Percentiles rank a stretch among this genome's conserved stretches.
Conservation (phyloP, 441 rosid species). For the Biscutella laevigata region DNA sequence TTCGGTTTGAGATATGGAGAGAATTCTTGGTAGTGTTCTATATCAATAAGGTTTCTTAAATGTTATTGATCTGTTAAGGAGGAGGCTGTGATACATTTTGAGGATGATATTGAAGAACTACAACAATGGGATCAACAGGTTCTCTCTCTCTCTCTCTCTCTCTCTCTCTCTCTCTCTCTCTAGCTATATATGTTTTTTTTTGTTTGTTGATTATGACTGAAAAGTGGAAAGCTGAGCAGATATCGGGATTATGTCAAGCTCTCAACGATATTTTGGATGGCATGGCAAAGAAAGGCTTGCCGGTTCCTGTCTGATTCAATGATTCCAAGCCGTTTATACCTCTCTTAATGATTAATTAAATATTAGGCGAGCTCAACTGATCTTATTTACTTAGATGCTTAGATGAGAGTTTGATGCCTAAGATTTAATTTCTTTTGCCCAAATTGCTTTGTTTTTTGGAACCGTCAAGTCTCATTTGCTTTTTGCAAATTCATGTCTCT, state of each 20-base stretch:
- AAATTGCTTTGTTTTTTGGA: conserved; percentile 1
- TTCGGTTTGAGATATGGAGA: background rate
- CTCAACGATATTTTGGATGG: conserved; percentile 81
- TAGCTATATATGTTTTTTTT: background rate
- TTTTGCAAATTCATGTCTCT: conserved; percentile 9
- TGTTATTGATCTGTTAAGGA: conserved; percentile 39
- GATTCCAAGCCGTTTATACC: conserved; percentile 10
- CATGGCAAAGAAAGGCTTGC: conserved; percentile 87
- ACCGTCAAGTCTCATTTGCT: background rate
- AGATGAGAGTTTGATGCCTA: conserved; percentile 3
- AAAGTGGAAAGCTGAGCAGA: conserved; percentile 35
- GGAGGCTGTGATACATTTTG: conserved; percentile 95
- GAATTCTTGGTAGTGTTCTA: background rate
- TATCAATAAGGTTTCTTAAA: background rate
- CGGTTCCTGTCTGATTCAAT: conserved; percentile 69
- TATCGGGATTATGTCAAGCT: conserved; percentile 87
- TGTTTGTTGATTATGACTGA: background rate
- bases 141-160: background rate
- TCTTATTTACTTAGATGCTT: no score
- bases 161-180: background rate
- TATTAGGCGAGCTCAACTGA: background rate
- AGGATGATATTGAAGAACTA: conserved; percentile 90
- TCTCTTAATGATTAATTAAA: background rate
- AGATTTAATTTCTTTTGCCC: conserved; percentile 22
- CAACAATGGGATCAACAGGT: conserved; percentile 99